Base-by-base conservation (phyloP, 805 yeast genomes). In the Yamadazyma ubonensis region DNA sequence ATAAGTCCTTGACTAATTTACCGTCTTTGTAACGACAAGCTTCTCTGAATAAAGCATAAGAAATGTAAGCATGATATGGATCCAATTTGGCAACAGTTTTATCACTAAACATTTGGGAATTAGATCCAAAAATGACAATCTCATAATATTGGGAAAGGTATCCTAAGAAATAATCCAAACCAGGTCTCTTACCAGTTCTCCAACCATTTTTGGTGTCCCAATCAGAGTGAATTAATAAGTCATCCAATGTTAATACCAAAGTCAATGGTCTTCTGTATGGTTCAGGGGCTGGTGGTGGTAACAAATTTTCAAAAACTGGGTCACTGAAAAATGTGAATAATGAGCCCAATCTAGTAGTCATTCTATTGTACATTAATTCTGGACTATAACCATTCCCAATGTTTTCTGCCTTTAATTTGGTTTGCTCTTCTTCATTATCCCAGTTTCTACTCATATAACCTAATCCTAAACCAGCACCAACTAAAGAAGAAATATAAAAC, bases 171-270 rank as follows among this genome's bases (percentile, higher is more conserved):
- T 93, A 93, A 64, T 95, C 99, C 45, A 88, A 81, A 47, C 99
- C 99, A 23, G 99, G 98, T 71, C 99, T 87, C 73, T 93, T 93
- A 21, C 96, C 98, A 11, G 97, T 91, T 69, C 93, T 83, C 99
- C 99, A 93, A 39, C 99, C 99, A 58, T 79, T 75, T 63, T 86
- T 80, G 51, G 87, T 79, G 42, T 86, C 78, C 99, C 99, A 93
- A 47, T 84, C 86, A 28, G 95, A 81, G 61, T 93, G 96, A 42
- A 91, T 79, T 57, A 93, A 75, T 44, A 93, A 69, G 56, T 93
- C 99, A 54, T 93, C 99, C 55, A 93, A 75, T 21, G 86, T 82
- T 52, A 93, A 63, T 6, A 93, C 97, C 49, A 93, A 71, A 3
- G 99, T 93, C 58, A 86, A 66, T 23, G 98, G 96, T 57, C 96